Conservation (phyloP, 306 rosid species). For the Acmispon strigosus region DNA sequence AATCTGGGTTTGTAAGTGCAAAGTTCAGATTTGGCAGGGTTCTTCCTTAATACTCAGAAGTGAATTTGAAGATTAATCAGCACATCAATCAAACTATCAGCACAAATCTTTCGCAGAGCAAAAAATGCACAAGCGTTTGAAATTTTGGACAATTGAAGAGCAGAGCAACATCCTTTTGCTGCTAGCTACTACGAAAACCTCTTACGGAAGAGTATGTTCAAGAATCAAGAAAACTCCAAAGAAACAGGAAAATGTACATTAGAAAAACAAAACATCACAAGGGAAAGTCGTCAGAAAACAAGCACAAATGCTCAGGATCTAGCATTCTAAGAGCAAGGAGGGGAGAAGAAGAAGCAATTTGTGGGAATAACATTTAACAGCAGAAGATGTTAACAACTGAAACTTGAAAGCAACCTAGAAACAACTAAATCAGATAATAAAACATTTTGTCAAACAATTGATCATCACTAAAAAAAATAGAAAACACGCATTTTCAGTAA, state of each 20-base stretch:
- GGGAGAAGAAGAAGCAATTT: too few species aligned
- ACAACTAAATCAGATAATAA: neutral
- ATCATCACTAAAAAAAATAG: neutral
- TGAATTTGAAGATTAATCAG: neutral
- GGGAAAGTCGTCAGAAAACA: neutral
- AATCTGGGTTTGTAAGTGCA: neutral
- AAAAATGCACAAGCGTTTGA: neutral
- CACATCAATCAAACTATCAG: too few species aligned
- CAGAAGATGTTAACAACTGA: neutral
- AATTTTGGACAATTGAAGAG: neutral
- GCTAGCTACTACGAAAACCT: neutral
- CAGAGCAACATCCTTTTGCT: neutral
- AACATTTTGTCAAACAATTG: conserved; percentile 1
- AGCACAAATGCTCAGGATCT: conserved; percentile 13
- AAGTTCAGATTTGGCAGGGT: conserved; percentile 13
- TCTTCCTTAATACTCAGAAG: neutral
- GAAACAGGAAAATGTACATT: neutral
- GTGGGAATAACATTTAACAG: neutral
- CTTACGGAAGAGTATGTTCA: neutral
- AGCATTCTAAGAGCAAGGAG: neutral
- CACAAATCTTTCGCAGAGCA: too few species aligned
- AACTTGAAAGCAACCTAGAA: neutral
- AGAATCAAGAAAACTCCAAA: neutral
- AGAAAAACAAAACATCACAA: too few species aligned
- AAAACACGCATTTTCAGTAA: neutral